Conservation (phyloP, 2,329 filamentous ascomycete genomes). For the Colletotrichum filicis region DNA sequence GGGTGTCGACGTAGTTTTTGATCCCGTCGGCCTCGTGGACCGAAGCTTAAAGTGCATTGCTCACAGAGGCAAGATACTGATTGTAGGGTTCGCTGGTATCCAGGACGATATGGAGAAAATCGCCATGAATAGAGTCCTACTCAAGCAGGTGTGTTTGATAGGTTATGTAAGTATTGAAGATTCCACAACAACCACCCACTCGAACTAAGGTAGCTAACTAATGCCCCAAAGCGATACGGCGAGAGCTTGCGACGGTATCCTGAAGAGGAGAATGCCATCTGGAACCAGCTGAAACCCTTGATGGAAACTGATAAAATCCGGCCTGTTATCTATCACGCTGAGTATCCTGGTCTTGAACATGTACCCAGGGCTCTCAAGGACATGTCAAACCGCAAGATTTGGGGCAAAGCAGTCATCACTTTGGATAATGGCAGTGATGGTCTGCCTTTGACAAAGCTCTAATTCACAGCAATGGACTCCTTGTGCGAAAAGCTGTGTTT, state of each 20-base stretch:
- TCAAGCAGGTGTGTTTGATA: constrained; percentile 63
- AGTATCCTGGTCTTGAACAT: constrained; percentile 61
- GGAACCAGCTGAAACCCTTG: constrained; percentile 61
- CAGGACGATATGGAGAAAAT: constrained; percentile 64
- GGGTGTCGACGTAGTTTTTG: constrained; percentile 68
- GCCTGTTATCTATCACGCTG: constrained; percentile 59
- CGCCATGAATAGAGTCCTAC: constrained; percentile 63
- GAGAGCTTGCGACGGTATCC: constrained; percentile 64
- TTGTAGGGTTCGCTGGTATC: constrained; percentile 68
- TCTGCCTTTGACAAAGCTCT: constrained; percentile 2
- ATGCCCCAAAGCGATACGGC: constrained; percentile 59
- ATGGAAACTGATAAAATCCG: constrained; percentile 58
- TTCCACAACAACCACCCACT: neutral
- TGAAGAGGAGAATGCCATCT: constrained; percentile 57
- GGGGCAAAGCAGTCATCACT: constrained; percentile 66
- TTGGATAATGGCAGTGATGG: constrained; percentile 40
- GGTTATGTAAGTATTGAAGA: constrained; percentile 57
- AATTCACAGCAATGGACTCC: neutral
- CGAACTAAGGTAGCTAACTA: neutral
- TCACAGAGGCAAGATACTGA: constrained; percentile 63
- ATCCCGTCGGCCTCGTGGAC: constrained; percentile 67
- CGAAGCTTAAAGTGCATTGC: constrained; percentile 64
- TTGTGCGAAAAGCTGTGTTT: neutral
- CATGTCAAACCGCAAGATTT: constrained; percentile 59
- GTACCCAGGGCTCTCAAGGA: constrained; percentile 62